These are phyloP conservation scores for Talaromyces adpressus DNA, from an alignment of 495 filamentous ascomycete species.

Conservation along the genomic window DNA sequence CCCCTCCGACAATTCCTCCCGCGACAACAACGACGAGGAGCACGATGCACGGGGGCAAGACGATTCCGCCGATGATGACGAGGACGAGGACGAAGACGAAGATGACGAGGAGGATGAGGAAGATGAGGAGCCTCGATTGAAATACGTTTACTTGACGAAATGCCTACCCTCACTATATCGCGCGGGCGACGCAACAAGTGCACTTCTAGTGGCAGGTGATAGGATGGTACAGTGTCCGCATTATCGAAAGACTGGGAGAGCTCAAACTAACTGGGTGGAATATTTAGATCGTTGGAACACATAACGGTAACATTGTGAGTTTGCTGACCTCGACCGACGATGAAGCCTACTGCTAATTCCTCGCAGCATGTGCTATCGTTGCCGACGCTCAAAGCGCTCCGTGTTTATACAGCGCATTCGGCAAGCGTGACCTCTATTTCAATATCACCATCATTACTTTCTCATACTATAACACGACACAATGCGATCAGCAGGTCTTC, in stretches of 20 bases:
- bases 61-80: conserved; percentile 15
- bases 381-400: conserved; percentile 68
- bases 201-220: conserved; percentile 83
- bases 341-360: conserved; percentile 12
- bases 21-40: conserved; percentile 11
- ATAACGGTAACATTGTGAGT: conserved; percentile 94
- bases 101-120: conserved; percentile 74
- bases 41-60: conserved; percentile 20
- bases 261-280: conserved; percentile 13
- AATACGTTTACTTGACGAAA: conserved; percentile 80
- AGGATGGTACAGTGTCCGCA: conserved; percentile 67
- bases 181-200: conserved; percentile 89
- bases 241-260: neutral
- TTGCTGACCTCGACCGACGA: conserved; percentile 1
- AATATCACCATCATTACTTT: conserved; percentile 82
- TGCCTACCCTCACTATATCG: conserved; percentile 76
- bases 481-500: conserved; percentile 42
- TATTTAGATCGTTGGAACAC: conserved; percentile 78
- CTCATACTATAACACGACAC: conserved; percentile 50
- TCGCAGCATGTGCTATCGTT: conserved; percentile 75
- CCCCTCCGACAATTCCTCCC: conserved; percentile 12
- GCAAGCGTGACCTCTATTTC: conserved; percentile 86
- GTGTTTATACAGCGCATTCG: conserved; percentile 83
- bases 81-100: conserved; percentile 39
- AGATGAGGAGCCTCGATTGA: conserved; percentile 92